Evolutionary conservation across 2,329 filamentous ascomycete genomes (phyloP).

Genomic region (Mariannaea elegans): DNA sequence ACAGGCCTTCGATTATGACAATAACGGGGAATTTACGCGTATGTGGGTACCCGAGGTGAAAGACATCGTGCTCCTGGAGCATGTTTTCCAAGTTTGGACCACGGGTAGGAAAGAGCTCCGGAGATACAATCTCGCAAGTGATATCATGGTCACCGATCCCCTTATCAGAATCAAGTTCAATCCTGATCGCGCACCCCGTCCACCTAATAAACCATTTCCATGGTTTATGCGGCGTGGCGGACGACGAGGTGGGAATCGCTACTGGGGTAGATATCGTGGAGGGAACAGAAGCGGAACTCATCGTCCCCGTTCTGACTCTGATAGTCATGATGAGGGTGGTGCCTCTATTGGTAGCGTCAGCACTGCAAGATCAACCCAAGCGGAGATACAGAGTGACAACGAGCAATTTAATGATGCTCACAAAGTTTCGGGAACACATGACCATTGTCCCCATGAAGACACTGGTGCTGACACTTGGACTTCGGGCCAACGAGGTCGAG

Average conservation of each 20-base stretch:
- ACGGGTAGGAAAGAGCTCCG: conserved; percentile 66
- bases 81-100: conserved; percentile 77
- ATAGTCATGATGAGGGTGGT: neutral
- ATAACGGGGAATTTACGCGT: conserved; percentile 73
- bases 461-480: conserved; percentile 4
- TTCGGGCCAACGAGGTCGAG: neutral
- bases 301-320: neutral
- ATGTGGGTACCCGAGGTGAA: conserved; percentile 76
- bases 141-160: conserved; percentile 74
- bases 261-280: neutral
- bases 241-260: conserved; percentile 32
- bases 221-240: conserved; percentile 19
- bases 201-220: conserved; percentile 33
- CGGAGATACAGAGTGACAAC: neutral
- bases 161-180: conserved; percentile 72
- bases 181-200: conserved; percentile 59
- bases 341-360: neutral
- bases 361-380: neutral
- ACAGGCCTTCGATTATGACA: conserved; percentile 81
- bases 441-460: neutral
- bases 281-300: neutral
- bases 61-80: conserved; percentile 58
- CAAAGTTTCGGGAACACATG: neutral
- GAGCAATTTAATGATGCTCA: neutral
- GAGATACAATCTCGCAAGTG: conserved; percentile 62